Conservation (phyloP, 1,284 basidiomycete genomes). For the Fomitiporia mediterranea region DNA sequence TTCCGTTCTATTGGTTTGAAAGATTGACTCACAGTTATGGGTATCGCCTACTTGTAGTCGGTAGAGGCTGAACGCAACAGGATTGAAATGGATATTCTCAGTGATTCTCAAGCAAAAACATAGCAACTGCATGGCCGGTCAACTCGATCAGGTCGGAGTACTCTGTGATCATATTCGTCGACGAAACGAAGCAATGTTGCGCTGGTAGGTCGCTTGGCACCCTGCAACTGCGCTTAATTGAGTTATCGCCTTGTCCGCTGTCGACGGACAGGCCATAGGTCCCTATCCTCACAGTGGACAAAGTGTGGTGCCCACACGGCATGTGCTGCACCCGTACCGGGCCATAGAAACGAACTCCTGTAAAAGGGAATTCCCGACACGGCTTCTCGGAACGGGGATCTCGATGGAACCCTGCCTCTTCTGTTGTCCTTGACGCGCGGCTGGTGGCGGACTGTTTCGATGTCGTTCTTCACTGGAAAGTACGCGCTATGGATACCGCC, state of each 20-base stretch:
- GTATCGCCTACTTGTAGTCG: not conserved
- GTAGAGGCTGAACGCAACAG: not conserved
- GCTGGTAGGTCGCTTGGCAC: not conserved
- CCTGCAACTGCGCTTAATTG: not conserved
- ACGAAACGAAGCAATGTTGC: not conserved
- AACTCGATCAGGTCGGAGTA: conserved; percentile 3
- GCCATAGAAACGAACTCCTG: not conserved
- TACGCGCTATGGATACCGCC: conserved; percentile 13
- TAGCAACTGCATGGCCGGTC: not conserved
- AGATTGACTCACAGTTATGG: not conserved
- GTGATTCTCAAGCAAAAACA: not conserved
- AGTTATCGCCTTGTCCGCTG: not conserved
- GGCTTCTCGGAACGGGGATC: not conserved
- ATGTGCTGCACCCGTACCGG: too few relatives aligned
- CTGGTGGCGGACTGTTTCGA: conserved; percentile 1
- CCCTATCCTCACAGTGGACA: not conserved
- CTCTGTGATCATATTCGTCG: not conserved
- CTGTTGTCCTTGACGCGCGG: not conserved
- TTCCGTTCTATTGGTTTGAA: not conserved
- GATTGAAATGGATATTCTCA: not conserved
- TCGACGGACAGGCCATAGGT: not conserved
- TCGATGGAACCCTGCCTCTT: not conserved
- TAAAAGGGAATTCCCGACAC: not conserved
- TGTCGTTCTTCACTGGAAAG: not conserved
- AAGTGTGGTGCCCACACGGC: not conserved